Evolutionary conservation across 164 flowering plant genomes (phyloP), one percentile per base, ranked within the genome.

Genomic region (Vitis riparia): DNA sequence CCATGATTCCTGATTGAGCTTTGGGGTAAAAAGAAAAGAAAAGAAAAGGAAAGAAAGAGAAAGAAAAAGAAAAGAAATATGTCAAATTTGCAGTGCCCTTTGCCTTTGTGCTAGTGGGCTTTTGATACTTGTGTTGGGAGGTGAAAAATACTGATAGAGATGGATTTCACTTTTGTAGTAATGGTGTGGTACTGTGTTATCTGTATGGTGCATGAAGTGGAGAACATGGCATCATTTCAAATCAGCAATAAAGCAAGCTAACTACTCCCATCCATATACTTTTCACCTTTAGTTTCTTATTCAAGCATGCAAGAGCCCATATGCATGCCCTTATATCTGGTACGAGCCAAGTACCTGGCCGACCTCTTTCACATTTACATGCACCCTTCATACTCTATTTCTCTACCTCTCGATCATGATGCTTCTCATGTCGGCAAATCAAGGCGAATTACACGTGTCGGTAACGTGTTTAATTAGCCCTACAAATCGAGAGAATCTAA

Each of bases 171-270:
- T 50, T 68, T 67, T 63, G 19, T 63, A 51, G 67, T 50, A 59
- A 65, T 65, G 69, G 69, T 71, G 53, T n/a, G 37, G 49, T 52
- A 37, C 49, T 64, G 62, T 65, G 32, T 67, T 53, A 12, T 64
- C 64, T 15, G 49, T 56, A 53, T 64, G 7, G 63, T 71, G 61
- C 70, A 64, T 68, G 75, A 71, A 70, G 82, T 79, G 83, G 83
- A 59, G 71, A 67, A 75, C 75, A 79, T 75, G 71, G 71, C 58
- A 76, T 78, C 58, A 75, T 74, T 63, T 69, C 58, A 19, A 23
- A 56, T 58, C 32, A 56, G 50, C 63, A 65, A 68, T 56, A 61
- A 60, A 66, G 62, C 19, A 55, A 16, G 14, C 10, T 29, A 8
- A 55, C 29, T 55, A 30, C 27, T 44, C 59, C 49, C 50, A 27